phyloP scores from a whole-genome alignment of 257 asterid species.

The Jasminum sambac region DNA sequence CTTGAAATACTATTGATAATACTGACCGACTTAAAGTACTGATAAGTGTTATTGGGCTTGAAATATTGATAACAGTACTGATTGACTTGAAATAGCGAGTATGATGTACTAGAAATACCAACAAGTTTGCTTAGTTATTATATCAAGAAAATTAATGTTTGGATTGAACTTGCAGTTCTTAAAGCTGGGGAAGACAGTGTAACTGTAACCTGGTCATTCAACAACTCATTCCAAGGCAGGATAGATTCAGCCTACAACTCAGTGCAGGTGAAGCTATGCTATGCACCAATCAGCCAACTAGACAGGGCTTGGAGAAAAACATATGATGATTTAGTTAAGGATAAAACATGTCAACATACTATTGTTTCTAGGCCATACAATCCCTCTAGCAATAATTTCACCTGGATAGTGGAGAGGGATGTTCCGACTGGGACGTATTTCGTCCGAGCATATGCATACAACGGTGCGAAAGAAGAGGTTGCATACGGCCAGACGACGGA shows the following conservation, averaged over 20 bases:
- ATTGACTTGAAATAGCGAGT: no score
- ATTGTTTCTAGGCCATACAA: conserved; percentile 42
- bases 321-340: conserved; percentile 45
- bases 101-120: no score
- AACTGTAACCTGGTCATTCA: conserved; percentile 50
- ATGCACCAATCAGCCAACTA: conserved; percentile 68
- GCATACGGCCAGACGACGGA: conserved; percentile 68
- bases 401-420: conserved; percentile 43
- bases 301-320: conserved; percentile 82
- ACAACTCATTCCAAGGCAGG: conserved; percentile 32
- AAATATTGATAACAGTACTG: no score
- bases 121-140: no score
- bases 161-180: conserved; percentile 37
- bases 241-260: conserved; percentile 49
- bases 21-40: no score
- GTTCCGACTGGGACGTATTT: conserved; percentile 68
- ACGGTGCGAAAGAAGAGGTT: conserved; percentile 37
- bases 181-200: conserved; percentile 51
- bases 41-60: no score
- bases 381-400: conserved; percentile 35
- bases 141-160: neutral
- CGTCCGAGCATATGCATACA: conserved; percentile 49
- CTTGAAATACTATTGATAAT: no score
- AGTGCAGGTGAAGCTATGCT: conserved; percentile 55
- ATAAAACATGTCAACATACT: conserved; percentile 71